Evolutionary conservation across 2,329 filamentous ascomycete genomes (phyloP).

Genomic region (Magnaporthiopsis poae): DNA sequence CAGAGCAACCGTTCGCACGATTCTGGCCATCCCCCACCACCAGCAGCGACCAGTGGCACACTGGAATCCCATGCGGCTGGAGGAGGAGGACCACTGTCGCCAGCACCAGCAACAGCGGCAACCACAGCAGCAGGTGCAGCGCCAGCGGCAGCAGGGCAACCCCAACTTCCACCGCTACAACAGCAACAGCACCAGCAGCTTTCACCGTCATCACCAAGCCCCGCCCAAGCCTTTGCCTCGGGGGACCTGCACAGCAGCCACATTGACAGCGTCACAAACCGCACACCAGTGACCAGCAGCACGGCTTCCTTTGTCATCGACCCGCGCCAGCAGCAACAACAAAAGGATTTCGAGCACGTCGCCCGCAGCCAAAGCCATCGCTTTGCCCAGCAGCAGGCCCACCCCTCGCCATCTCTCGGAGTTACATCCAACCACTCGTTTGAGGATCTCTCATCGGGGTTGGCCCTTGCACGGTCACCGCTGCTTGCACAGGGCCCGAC

Average conservation of each 20-base stretch:
- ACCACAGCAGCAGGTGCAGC: constrained; percentile 21
- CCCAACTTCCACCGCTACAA: constrained; percentile 15
- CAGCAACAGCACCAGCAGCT: constrained; percentile 10
- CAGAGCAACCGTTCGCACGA: constrained; percentile 45
- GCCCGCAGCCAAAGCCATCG: constrained; percentile 41
- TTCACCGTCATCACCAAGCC: constrained; percentile 14
- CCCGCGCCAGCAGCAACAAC: constrained; percentile 22
- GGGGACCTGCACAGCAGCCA: constrained; percentile 2
- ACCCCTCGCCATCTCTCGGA: constrained; percentile 24
- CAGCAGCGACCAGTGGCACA: constrained; percentile 2
- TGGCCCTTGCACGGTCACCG: constrained; percentile 18
- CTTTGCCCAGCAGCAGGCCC: constrained; percentile 25
- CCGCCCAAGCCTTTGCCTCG: constrained; percentile 8
- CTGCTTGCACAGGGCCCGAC: constrained; percentile 17
- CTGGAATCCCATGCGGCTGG: constrained; percentile 17
- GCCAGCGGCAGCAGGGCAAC: constrained; percentile 19
- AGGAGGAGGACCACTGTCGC: constrained; percentile 12
- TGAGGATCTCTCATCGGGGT: constrained; percentile 29
- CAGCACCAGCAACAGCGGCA: constrained; percentile 14
- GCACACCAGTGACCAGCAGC: background rate
- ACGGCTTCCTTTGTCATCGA: constrained; percentile 18
- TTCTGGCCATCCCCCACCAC: background rate
- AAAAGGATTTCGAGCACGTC: constrained; percentile 36
- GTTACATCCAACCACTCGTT: constrained; percentile 27
- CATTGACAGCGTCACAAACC: constrained; percentile 2